Conservation (phyloP, 441 rosid genomes). For the Francoa sonchifolia region DNA sequence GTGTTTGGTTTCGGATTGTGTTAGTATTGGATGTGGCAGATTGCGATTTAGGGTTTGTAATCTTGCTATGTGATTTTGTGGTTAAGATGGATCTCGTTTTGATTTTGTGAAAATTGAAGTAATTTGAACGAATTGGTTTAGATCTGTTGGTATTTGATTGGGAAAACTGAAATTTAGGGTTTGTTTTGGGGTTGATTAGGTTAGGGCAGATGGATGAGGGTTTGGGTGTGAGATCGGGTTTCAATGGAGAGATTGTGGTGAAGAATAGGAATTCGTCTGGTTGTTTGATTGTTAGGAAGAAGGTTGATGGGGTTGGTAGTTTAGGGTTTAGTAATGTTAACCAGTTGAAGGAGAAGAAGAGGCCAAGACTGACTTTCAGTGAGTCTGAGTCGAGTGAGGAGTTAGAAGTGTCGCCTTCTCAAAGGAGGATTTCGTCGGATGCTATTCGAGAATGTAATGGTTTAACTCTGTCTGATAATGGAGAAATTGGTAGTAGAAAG, state of each 20-base stretch:
- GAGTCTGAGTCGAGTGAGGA: conserved; percentile 17
- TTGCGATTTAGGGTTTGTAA: too few relatives aligned
- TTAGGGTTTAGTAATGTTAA: neutral
- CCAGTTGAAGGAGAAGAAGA: conserved; percentile 9
- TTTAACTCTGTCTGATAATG: neutral
- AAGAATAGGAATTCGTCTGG: conserved; percentile 15
- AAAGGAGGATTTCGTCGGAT: conserved; percentile 6
- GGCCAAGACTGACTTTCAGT: conserved; percentile 8
- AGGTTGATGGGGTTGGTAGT: conserved; percentile 6
- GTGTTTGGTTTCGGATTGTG: too few relatives aligned
- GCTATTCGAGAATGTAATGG: conserved; percentile 10
- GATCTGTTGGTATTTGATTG: neutral
- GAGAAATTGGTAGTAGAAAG: conserved; percentile 1
- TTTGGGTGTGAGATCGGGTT: conserved; percentile 14
- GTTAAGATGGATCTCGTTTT: neutral
- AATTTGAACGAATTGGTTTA: neutral
- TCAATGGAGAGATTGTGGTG: conserved; percentile 11
- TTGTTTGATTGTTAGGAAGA: conserved; percentile 15
- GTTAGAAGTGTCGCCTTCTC: neutral
- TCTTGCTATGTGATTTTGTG: neutral
- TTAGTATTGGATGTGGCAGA: too few relatives aligned
- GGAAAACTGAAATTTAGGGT: conserved; percentile 7
- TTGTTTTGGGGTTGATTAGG: neutral
- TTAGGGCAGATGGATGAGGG: conserved; percentile 6
- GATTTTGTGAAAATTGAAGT: neutral